phyloP scores from a whole-genome alignment of 768 basidiomycete genomes.

The Rhizopogon sp. region DNA sequence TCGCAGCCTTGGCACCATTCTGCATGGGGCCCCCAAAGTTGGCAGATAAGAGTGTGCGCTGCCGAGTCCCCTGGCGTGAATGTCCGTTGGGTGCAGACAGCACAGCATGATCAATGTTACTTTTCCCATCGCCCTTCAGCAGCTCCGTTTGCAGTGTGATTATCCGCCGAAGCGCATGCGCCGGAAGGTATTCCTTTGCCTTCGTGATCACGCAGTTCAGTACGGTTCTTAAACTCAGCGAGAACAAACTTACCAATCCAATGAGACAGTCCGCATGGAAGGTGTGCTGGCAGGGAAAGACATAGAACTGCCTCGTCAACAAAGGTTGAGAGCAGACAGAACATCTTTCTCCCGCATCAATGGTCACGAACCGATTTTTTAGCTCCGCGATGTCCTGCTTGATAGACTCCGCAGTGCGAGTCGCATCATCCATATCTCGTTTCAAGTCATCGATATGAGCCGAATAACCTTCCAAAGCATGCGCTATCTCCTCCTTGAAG shows the following conservation, averaged over 20 bases:
- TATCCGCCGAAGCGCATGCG: conserved; percentile 78
- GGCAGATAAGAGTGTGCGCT: conserved; percentile 71
- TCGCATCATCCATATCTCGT: conserved; percentile 95
- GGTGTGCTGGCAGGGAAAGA: conserved; percentile 95
- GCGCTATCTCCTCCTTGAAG: conserved; percentile 98
- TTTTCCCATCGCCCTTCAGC: conserved; percentile 44
- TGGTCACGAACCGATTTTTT: conserved; percentile 86
- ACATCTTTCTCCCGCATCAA: conserved; percentile 85
- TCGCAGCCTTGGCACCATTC: conserved; percentile 60
- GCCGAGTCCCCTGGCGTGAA: conserved; percentile 40
- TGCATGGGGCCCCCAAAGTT: conserved; percentile 61
- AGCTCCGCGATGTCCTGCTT: conserved; percentile 85
- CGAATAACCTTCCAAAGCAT: conserved; percentile 91
- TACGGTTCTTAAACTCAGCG: not conserved
- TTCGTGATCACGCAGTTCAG: conserved; percentile 28
- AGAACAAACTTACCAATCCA: conserved; percentile 62
- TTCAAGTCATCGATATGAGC: conserved; percentile 87
- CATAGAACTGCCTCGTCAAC: conserved; percentile 90
- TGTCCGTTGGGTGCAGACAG: conserved; percentile 25
- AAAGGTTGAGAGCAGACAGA: conserved; percentile 73
- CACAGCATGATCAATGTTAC: conserved; percentile 28
- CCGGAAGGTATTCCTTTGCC: conserved; percentile 90
- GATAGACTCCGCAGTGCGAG: conserved; percentile 86
- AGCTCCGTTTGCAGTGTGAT: conserved; percentile 82
- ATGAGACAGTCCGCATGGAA: conserved; percentile 99